phyloP scores from a whole-genome alignment of 257 asterid genomes.

The Handroanthus guayacan region DNA sequence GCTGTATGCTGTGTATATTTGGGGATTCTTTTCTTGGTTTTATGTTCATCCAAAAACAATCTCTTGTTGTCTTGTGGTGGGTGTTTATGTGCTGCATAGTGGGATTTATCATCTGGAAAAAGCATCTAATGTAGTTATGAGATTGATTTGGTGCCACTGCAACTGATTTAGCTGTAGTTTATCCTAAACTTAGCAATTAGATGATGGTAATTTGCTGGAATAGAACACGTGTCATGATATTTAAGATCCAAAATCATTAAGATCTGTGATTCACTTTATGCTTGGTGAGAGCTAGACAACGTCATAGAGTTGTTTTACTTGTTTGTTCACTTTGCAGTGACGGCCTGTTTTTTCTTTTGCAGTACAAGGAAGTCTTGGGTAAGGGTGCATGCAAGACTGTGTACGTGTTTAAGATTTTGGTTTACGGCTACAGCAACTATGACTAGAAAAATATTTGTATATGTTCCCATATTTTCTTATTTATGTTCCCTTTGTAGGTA shows the following conservation, averaged over 20 bases:
- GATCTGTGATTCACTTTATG: not conserved
- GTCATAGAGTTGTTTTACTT: no score
- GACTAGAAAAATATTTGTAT: not conserved
- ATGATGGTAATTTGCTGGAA: not conserved
- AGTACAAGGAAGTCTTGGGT: constrained; percentile 77
- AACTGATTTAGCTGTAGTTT: not conserved
- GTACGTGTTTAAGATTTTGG: constrained; percentile 49
- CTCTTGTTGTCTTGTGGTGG: not conserved
- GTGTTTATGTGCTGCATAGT: not conserved
- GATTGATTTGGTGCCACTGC: not conserved
- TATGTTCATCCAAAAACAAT: not conserved
- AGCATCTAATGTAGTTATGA: not conserved
- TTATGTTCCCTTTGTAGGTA: constrained; percentile 44
- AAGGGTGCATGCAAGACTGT: constrained; percentile 88
- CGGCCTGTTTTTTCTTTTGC: constrained; percentile 40
- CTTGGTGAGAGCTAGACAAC: not conserved
- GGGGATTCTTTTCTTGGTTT: not conserved
- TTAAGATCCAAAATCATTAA: no score
- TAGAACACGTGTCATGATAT: no score
- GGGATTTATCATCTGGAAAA: not conserved
- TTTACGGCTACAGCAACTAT: not conserved
- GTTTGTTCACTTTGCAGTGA: constrained; percentile 1
- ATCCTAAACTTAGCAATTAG: no score
- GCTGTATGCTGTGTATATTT: not conserved
- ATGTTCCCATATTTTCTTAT: no score